Evolutionary conservation across 768 basidiomycete genomes (phyloP).

Genomic region (Pisolithus marmoratus): DNA sequence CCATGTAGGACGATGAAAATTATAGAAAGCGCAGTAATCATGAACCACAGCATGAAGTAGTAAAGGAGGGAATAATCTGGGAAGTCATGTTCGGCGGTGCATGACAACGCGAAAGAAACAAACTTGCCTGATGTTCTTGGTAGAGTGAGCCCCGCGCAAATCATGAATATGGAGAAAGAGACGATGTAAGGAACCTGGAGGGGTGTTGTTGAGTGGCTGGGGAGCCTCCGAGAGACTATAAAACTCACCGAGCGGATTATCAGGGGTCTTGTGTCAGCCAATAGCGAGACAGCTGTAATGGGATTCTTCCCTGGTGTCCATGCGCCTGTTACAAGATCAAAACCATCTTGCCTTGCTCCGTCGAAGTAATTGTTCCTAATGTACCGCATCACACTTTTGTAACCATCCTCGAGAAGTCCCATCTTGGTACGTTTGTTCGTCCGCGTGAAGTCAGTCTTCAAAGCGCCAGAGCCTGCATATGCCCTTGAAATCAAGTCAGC

Average conservation of each 20-base stretch:
- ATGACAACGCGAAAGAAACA: not conserved
- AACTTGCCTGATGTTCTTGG: conserved; percentile 81
- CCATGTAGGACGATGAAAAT: conserved; percentile 79
- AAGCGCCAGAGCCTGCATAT: conserved; percentile 91
- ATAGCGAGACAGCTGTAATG: conserved; percentile 59
- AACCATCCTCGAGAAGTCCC: conserved; percentile 78
- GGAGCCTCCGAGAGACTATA: not conserved
- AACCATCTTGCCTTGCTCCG: conserved; percentile 89
- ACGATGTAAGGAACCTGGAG: conserved; percentile 77
- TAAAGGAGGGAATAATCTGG: conserved; percentile 81
- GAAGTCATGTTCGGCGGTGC: conserved; percentile 3
- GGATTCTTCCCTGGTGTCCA: conserved; percentile 84
- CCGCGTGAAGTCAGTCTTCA: conserved; percentile 95
- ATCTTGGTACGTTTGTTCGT: conserved; percentile 84
- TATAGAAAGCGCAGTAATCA: conserved; percentile 54
- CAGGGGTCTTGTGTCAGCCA: conserved; percentile 78
- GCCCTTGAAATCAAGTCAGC: conserved; percentile 86
- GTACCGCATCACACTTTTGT: conserved; percentile 81
- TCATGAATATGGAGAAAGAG: conserved; percentile 81
- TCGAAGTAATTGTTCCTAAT: conserved; percentile 97
- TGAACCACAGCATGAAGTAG: conserved; percentile 79
- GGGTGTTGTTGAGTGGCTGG: not conserved
- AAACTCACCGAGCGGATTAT: conserved; percentile 72
- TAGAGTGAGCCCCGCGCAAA: conserved; percentile 78
- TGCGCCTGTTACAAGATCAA: conserved; percentile 86